Conservation (phyloP, 2,329 filamentous ascomycete species). For the Epichloe typhina region DNA sequence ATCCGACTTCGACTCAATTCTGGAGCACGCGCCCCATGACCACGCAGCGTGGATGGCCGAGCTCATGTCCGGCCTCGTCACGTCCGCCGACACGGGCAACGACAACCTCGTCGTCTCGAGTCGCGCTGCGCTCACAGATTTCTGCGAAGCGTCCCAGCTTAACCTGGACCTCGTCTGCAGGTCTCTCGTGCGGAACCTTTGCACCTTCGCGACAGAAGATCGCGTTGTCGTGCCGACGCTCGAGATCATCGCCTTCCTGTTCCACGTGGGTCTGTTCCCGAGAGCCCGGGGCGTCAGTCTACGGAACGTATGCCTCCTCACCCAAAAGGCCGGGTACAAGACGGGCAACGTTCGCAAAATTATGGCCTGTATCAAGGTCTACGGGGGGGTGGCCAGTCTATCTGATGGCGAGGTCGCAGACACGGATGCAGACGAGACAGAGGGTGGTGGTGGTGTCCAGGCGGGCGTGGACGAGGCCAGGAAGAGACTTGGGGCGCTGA, state of each 20-base stretch:
- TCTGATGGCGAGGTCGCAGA: constrained; percentile 23
- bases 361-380: constrained; percentile 67
- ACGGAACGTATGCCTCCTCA: constrained; percentile 51
- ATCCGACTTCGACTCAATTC: constrained; percentile 21
- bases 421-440: background rate
- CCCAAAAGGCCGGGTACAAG: constrained; percentile 73
- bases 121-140: constrained; percentile 47
- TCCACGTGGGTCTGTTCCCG: constrained; percentile 46
- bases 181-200: constrained; percentile 42
- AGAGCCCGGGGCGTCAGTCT: constrained; percentile 25
- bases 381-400: constrained; percentile 48
- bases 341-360: constrained; percentile 72
- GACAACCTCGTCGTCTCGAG: constrained; percentile 61
- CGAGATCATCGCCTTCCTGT: constrained; percentile 64
- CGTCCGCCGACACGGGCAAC: constrained; percentile 64
- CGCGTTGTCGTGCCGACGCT: constrained; percentile 62
- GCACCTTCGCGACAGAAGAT: constrained; percentile 44
- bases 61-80: constrained; percentile 55
- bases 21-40: constrained; percentile 20
- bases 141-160: constrained; percentile 29
- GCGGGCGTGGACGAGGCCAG: constrained; percentile 38
- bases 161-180: constrained; percentile 32
- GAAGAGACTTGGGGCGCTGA: constrained; percentile 57
- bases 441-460: constrained; percentile 3
- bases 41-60: constrained; percentile 30